Evolutionary conservation across 1,284 basidiomycete genomes (phyloP).

Genomic region (Papiliotrema nemorosa): DNA sequence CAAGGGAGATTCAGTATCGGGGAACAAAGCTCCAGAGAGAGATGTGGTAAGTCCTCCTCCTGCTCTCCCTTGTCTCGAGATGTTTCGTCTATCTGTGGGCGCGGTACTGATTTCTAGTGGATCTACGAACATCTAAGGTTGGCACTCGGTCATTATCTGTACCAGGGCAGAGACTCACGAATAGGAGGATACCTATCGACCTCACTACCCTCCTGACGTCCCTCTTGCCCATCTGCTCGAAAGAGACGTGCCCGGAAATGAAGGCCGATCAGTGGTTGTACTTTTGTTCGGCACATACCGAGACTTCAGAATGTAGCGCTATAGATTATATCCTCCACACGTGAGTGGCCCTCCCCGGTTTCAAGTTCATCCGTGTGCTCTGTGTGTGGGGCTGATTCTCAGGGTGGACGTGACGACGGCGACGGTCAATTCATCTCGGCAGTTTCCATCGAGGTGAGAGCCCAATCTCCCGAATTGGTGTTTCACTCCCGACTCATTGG

Average conservation of each 20-base stretch:
- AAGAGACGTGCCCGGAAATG: constrained; percentile 86
- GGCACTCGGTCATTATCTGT: neutral
- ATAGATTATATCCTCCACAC: constrained; percentile 97
- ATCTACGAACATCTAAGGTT: constrained; percentile 90
- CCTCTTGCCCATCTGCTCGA: constrained; percentile 78
- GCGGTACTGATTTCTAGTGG: constrained; percentile 57
- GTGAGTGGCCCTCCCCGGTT: constrained; percentile 22
- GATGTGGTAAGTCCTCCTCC: constrained; percentile 51
- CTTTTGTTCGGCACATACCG: constrained; percentile 81
- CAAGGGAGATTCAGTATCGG: constrained; percentile 34
- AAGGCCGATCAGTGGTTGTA: constrained; percentile 96
- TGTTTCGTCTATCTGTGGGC: neutral
- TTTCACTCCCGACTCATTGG: neutral
- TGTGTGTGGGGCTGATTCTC: constrained; percentile 67
- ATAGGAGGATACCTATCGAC: constrained; percentile 85
- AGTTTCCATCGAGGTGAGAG: constrained; percentile 80
- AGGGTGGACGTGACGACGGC: constrained; percentile 90
- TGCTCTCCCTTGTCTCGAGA: too few relatives aligned
- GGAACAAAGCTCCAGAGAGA: constrained; percentile 50
- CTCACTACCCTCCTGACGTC: constrained; percentile 82
- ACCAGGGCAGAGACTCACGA: neutral
- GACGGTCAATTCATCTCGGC: constrained; percentile 80
- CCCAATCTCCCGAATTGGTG: neutral
- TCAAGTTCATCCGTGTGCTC: neutral
- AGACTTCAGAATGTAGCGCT: constrained; percentile 76